Base-by-base conservation (phyloP, 768 basidiomycete species). In the Tricholoma terreum region DNA sequence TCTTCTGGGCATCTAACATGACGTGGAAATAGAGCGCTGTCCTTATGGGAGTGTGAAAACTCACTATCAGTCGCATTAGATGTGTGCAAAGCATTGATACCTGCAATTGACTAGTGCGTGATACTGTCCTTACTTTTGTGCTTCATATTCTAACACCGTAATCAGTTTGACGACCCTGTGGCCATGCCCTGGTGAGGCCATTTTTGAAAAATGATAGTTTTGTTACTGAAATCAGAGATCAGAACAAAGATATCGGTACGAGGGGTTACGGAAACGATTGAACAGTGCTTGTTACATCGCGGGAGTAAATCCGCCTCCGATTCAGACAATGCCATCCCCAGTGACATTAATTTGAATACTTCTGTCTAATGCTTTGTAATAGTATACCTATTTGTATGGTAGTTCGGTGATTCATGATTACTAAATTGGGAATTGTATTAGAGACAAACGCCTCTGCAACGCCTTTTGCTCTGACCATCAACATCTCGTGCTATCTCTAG, bases 41-140 rank as follows among this genome's bases (percentile, higher is more conserved):
- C 73, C 7, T 69, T 90, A 54, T 90, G 85, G 84, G 75, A 82
- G 60, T 77, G 76, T 57, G 87, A 90, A 63, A 74, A 79, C 52
- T 76, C 80, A 1, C 66, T 89, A 60, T 77, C 73, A 14, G 71
- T 86, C 36, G 86, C 86, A 1, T 73, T 90, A 59, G 83, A 86
- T 33, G 81, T 86, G 45, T 81, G 83, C 58, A 81, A 80, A 62
- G 77, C 82, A 8, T 72, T 89, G n/a, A 66, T 89, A 42, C 76
- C 79, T 22, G 81, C 83, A 9, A 75, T 85, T 46, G 83, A 88
- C 63, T 86, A 84, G 77, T 77, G 27, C 43, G 64, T 62, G 57
- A 30, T 71, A 63, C 50, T 54, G 45, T 55, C 52, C 34, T 56
- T 14, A 38, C 34, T 50, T 38, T 46, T 51, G 12, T 51, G 42